Evolutionary conservation across 352 stramenopile species (phyloP), one percentile per base, ranked within the genome.

Genomic region (Discostella stelligera): DNA sequence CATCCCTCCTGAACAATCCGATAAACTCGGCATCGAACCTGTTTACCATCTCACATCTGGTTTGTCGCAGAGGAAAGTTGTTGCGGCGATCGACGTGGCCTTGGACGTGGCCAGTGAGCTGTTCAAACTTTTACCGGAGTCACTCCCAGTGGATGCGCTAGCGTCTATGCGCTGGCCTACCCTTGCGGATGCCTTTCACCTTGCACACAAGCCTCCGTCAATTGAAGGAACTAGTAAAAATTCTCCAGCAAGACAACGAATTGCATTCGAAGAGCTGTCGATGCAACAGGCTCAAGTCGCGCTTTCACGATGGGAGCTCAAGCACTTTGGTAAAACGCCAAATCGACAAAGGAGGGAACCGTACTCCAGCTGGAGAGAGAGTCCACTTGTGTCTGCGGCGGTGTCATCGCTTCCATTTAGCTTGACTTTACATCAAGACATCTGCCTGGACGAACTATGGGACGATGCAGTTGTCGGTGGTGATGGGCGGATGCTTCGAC

Each of bases 241-340:
- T 21, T 67, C 62, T 50, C 44, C 71, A 67, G 62, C 60, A 13
- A 39, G 71, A 27, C 9, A 79, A 32, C 71, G 62, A 18, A 25
- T 79, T 46, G 71, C 63, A 20, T 79, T 79, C 64, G 71, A 79
- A 60, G 71, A 79, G 14, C 20, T 79, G 53, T 73, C 48, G 25
- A 68, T 79, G 25, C 71, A 79, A 32, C 71, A 79, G 48, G 60
- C 71, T 13, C 63, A 68, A 61, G 18, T 79, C 11, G 71, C 52
- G 11, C 37, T 79, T 11, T 32, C 44, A 10, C 49, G 55, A 63
- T 79, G 71, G 71, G 30, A 55, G 18, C 53, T 79, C n/a, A 79
- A 79, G 54, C 60, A 77, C 60, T 46, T 13, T 11, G 56, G 41
- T 20, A 27, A 54, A 30, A 44, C 3, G 5, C 13, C 6, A 27